Base-by-base conservation (phyloP, 106 monocot species). In the Chionographis japonica region DNA sequence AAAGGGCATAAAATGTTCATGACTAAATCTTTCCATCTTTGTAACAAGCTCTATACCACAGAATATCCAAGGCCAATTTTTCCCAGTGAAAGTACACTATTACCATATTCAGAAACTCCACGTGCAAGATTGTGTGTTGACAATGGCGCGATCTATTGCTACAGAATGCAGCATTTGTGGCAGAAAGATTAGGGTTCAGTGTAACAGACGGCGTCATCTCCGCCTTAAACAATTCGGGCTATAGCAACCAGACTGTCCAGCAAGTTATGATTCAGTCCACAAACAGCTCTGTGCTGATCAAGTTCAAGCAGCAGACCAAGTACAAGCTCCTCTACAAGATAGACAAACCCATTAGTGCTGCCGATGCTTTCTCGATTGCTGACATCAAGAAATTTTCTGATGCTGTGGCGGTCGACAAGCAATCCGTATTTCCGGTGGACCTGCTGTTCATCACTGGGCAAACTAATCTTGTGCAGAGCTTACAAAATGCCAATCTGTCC, bases 251-350 rank as follows among this genome's bases (percentile, higher is more conserved):
- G 58, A 93, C 80, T 46, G 7, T 69, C 3, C 60, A 63, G 6
- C 60, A 80, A 42, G 86, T 93, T 18, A 81, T 72, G 69, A 86
- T 93, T 58, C 85, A 81, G 63, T 93, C 92, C 1, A 79, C 68
- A 2, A 68, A 83, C 46, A 86, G 85, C 66, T 83, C 92, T 2
- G 86, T 93, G 14, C 75, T 93, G 17, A 27, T 66, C 3, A 71
- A 75, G 13, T 71, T 86, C 73, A 86, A 70, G 73, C 73, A 83
- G 69, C 72, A 79, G 55, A 74, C 85, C 7, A 77, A 82, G 46
- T 86, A 83, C 71, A 79, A 76, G 53, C 92, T 89, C 60, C 71
- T 88, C 58, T 93, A 93, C 81, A 71, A 61, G 65, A 69, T 93
- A 35, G 80, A 86, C 54, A 81, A 89, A 35, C 4, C 68, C 8